Evolutionary conservation across 306 rosid genomes (phyloP).

Genomic region (Gillenia trifoliata): DNA sequence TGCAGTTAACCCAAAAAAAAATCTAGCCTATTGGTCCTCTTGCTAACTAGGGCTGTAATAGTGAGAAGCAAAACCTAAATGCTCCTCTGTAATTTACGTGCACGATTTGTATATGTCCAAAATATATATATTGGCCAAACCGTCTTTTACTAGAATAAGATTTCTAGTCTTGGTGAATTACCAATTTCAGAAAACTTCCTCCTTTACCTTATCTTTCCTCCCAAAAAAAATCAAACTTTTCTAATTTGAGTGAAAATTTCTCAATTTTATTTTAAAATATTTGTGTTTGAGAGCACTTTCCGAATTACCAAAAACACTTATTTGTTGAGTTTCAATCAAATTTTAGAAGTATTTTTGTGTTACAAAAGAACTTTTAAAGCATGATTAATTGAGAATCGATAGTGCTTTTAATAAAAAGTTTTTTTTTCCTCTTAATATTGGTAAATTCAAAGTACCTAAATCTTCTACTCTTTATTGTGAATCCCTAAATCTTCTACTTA

Average conservation of each 20-base stretch:
- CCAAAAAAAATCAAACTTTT: neutral
- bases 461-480: no score
- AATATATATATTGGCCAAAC: neutral
- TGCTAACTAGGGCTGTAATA: neutral
- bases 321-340: neutral
- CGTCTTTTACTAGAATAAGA: constrained; percentile 3
- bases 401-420: no score
- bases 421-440: no score
- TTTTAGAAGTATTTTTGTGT: no score
- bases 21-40: no score
- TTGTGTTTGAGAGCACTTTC: neutral
- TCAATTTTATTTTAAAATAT: neutral
- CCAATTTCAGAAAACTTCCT: neutral
- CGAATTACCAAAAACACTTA: neutral
- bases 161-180: constrained; percentile 2
- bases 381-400: neutral
- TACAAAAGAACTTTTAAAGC: no score
- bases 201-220: neutral
- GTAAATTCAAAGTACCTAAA: no score
- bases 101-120: neutral
- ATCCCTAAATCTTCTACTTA: neutral
- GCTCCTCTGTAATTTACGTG: neutral
- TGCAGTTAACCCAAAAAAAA: no score
- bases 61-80: neutral
- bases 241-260: neutral